phyloP scores from a whole-genome alignment of 2,329 filamentous ascomycete genomes.

The Parastagonospora avenae region DNA sequence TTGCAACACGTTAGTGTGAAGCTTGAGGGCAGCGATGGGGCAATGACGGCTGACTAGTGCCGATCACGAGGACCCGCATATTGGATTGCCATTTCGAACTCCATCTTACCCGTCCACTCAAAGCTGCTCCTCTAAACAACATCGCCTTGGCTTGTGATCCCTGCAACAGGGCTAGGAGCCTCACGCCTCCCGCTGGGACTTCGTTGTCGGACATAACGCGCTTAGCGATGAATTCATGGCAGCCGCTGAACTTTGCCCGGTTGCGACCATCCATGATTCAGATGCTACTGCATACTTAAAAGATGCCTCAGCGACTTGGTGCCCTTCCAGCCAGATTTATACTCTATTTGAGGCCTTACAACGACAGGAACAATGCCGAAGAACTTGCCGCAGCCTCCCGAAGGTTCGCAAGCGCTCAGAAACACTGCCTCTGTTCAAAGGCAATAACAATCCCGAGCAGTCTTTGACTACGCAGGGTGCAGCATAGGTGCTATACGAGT shows the following conservation, averaged over 20 bases:
- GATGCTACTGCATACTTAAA: too few species aligned
- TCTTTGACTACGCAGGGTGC: neutral
- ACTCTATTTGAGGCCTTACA: too few species aligned
- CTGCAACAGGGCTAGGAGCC: neutral
- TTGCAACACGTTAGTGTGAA: conserved; percentile 11
- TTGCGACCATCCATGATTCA: too few species aligned
- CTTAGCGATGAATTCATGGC: too few species aligned
- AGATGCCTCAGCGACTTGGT: too few species aligned
- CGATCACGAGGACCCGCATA: conserved; percentile 3
- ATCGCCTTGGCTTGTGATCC: neutral
- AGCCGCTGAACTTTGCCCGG: too few species aligned
- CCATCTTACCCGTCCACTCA: conserved; percentile 19
- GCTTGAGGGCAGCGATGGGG: conserved; percentile 11
- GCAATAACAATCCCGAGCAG: neutral
- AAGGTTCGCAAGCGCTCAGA: too few species aligned
- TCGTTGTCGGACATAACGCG: too few species aligned
- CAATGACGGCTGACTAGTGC: conserved; percentile 7
- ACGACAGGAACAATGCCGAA: too few species aligned
- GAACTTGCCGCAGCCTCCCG: too few species aligned
- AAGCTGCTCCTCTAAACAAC: neutral
- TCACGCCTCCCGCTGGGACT: neutral
- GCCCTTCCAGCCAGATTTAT: too few species aligned
- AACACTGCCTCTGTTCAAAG: too few species aligned
- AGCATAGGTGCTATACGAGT: neutral
- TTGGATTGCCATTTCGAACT: conserved; percentile 20